phyloP scores from a whole-genome alignment of 805 yeast species.

The Saturnispora ahearnii region DNA sequence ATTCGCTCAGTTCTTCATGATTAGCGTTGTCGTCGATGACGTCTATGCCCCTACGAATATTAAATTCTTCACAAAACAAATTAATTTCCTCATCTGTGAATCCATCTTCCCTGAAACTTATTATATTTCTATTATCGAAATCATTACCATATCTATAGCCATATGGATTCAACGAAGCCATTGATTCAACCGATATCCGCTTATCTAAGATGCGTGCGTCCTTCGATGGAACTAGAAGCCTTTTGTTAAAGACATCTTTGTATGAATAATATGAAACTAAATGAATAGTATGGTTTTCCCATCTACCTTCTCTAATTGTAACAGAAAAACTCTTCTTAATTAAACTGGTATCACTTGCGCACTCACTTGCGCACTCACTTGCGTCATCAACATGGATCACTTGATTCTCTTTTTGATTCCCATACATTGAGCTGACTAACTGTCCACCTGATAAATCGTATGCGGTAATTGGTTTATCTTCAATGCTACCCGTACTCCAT shows the following conservation, averaged over 20 bases:
- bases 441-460: constrained; percentile 15
- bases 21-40: no score
- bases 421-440: neutral
- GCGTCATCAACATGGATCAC: neutral
- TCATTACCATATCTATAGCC: neutral
- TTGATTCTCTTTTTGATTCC: neutral
- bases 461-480: constrained; percentile 9
- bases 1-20: no score
- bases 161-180: neutral
- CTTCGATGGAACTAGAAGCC: neutral
- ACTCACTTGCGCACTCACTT: neutral
- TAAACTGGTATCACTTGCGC: constrained; percentile 32
- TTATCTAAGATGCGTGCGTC: neutral
- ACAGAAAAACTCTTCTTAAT: constrained; percentile 77
- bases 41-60: neutral
- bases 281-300: constrained; percentile 46
- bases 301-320: constrained; percentile 30
- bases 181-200: neutral
- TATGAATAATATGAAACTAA: constrained; percentile 72
- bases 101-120: neutral
- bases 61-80: neutral
- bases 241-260: constrained; percentile 57
- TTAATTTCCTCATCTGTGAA: neutral
- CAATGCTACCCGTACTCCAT: constrained; percentile 26
- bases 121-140: neutral